Base-by-base conservation (phyloP, 441 rosid genomes). In the Populus hybrid region DNA sequence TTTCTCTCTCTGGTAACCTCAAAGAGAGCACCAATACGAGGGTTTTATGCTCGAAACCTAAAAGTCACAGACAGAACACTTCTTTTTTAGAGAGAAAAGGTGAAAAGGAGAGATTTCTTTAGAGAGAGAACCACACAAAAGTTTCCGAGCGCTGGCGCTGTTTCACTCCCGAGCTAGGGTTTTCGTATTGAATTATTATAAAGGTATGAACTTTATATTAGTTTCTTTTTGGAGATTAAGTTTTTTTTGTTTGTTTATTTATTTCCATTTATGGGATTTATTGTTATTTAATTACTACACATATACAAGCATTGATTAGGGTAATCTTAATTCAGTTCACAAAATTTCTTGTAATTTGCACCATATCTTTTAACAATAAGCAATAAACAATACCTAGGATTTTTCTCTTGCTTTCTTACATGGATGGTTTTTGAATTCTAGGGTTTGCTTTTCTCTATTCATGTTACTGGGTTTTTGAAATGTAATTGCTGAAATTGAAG, bases 381-480 rank as follows among this genome's bases (percentile, higher is more conserved):
- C 36, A 40, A 18, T 30, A 67, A 76, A 75, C 9, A 65, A 65
- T 4, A 73, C 64, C 42, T 84, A 84, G 89, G 88, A 81, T 30
- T 74, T 85, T 86, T 74, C 24, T 57, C 42, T 1, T 61, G 64
- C 76, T 77, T 42, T 76, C 68, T 75, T 70, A 35, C 36, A 20
- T 18, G n/a, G 61, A 70, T 46, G 23, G 12, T 57, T 40, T 69
- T 78, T 63, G 28, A 57, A 74, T 78, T 83, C 81, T 86, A 81
- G 87, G 87, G 87, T 87, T 82, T 42, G 86, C 77, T 85, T 85
- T 79, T 80, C 80, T 70, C 70, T 76, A 38, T 18, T 24, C 6
- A 59, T 71, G 63, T 75, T 67, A 77, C 77, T 73, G 54, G 54
- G 68, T 54, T 73, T 54, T 8, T 38, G 50, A 6, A 57, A 28